Base-by-base conservation (phyloP, 1,284 basidiomycete species). In the Boletus hoseneyae region DNA sequence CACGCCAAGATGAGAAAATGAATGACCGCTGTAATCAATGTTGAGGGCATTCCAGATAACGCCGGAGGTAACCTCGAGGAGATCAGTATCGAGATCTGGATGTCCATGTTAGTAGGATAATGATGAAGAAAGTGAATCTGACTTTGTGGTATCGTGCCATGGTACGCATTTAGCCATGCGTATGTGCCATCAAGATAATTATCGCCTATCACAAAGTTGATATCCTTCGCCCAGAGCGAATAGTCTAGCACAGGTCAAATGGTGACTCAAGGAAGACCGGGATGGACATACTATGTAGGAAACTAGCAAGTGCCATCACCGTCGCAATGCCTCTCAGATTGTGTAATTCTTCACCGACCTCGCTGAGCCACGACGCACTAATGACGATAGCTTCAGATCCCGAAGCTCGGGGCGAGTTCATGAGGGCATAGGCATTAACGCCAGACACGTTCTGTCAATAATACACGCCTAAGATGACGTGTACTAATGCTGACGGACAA, bases 1-100 rank as follows among this genome's bases (percentile, higher is more conserved):
- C 11, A 98, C 71, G 3, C 93, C 93, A 3, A 99, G 74, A 62
- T 96, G 90, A 11, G 89, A 93, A 70, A 98, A 97, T 0, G 94
- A 97, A 68, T 99, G 96, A 2, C 91, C 89, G 2, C 95, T 93
- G 65, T 97, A 99, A 68, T 99, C 97, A 50, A 99, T 82, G 58
- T 90, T 90, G 33, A 99, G 72, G 6, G 92, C 93, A 3, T 91
- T 96, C 97, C 97, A 99, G 39, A 97, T 89, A 4, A 93, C 86
- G 2, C 88, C 89, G 3, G 90, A 90, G 2, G 79, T 70, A 30
- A 88, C 62, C 18, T 70, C 67, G 32, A 97, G 71, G 6, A 75
- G 71, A 41, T 90, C 82, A 0, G 79, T 77, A n/a, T 72, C 57
- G 6, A 93, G 70, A 62, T 87, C 90, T 92, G 37, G 16, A 30